A percentile compares a stretch with the other conserved stretches of the same genome.
Conservation (phyloP, 371 early-diverging fungal genomes). For the Mortierella polycephala region DNA sequence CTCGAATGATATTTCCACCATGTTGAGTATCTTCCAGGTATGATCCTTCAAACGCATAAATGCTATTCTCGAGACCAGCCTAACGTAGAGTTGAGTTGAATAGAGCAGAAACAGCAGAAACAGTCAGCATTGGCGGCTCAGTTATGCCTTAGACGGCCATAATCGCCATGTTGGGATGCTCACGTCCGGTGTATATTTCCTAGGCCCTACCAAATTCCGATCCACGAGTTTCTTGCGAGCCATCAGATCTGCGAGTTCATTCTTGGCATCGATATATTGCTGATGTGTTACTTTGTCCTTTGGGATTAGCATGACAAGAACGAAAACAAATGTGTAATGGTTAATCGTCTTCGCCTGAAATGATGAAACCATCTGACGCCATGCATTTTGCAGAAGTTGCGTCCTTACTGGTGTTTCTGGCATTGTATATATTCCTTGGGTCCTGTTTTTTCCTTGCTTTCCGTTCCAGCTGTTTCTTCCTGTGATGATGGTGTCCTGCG, state of each 20-base stretch:
- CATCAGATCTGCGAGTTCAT: slow-evolving; percentile 65
- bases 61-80: slow-evolving; percentile 72
- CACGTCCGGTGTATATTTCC: too few species aligned
- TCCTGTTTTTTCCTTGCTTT: too few species aligned
- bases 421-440: background rate
- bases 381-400: too few species aligned
- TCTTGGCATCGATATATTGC: slow-evolving; percentile 70
- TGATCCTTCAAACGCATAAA: slow-evolving; percentile 83
- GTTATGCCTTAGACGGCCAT: too few species aligned
- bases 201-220: slow-evolving; percentile 62
- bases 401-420: background rate
- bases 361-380: too few species aligned
- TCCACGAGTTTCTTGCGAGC: slow-evolving; percentile 72
- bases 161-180: too few species aligned
- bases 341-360: too few species aligned
- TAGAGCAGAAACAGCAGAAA: background rate
- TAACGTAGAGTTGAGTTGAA: slow-evolving; percentile 40
- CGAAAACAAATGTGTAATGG: background rate
- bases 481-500: too few species aligned
- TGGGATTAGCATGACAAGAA: background rate
- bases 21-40: slow-evolving; percentile 85
- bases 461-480: too few species aligned
- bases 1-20: slow-evolving; percentile 84
- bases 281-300: slow-evolving; percentile 62
- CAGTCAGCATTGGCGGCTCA: too few species aligned